Evolutionary conservation across 2,329 filamentous ascomycete species (phyloP), one percentile per base, ranked within the genome.

Genomic region (Plectosphaerella plurivora): DNA sequence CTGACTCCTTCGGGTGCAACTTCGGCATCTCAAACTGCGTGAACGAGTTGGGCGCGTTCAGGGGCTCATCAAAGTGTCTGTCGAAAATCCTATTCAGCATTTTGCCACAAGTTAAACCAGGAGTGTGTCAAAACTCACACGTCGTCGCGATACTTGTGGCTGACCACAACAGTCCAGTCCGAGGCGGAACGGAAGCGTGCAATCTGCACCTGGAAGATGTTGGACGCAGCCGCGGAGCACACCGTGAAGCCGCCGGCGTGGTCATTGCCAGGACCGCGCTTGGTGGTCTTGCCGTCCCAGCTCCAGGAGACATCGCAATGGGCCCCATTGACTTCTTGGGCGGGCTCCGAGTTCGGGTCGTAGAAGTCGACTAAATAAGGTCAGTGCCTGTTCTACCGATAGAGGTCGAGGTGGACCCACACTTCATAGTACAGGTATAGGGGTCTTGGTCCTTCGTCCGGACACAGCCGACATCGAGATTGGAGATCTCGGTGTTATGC

Each of bases 231-330:
- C 25, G 39, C 35, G 50, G 45, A 57, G 56, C 57, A 58, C 39
- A 56, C 28, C 24, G 45, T 22, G 44, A 51, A 53, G 15, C 52
- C n/a, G 12, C 20, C 51, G 24, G 49, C 49, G 20, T 55, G 61
- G 25, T 46, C 52, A 52, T 62, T 42, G 57, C 56, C 2, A 71
- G 76, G 36, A 15, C 61, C 61, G 10, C 57, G 51, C 12, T 51
- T 28, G 6, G 51, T 41, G 3, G 57, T 55, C 35, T 58, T 22
- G 39, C 61, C 60, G 49, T 63, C 61, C 61, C 61, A 63, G 16
- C 54, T n/a, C 60, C 61, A 63, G 12, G 41, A 35, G 25, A 55
- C 51, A 10, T 54, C 44, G 53, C 61, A 63, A 25, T 49, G 50
- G 16, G 55, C 55, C n/a, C 50, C 54, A 49, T 52, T 57, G 42